Evolutionary conservation across 208 protist genomes (phyloP).

Genomic region (Leptomonas pyrrhocoris): DNA sequence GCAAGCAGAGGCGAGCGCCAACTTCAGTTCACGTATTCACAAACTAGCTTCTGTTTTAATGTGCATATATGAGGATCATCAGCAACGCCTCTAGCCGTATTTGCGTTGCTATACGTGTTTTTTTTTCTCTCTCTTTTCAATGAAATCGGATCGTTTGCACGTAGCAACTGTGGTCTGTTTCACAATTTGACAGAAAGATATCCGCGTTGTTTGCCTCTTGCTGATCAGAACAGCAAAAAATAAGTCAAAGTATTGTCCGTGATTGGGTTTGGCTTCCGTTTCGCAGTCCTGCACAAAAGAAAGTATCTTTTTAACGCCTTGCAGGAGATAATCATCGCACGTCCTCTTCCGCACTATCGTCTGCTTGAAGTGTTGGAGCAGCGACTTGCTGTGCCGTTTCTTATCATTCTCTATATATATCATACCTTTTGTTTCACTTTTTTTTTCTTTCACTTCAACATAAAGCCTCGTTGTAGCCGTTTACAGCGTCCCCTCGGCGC

Average conservation of each 20-base stretch:
- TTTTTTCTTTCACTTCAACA: too few species aligned
- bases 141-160: too few species aligned
- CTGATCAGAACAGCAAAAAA: too few species aligned
- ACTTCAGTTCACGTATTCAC: too few species aligned
- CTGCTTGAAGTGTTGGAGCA: not conserved
- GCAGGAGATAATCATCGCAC: too few species aligned
- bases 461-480: too few species aligned
- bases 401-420: not conserved
- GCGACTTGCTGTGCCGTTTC: not conserved
- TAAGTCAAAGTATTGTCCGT: not conserved
- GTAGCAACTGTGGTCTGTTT: too few species aligned
- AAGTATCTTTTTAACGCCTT: not conserved
- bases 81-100: not conserved
- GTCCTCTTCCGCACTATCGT: not conserved
- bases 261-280: not conserved
- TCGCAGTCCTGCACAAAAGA: not conserved
- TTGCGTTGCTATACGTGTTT: not conserved
- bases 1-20: too few species aligned
- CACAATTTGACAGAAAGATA: too few species aligned
- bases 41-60: not conserved
- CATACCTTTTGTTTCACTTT: too few species aligned
- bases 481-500: too few species aligned
- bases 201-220: too few species aligned
- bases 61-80: not conserved
- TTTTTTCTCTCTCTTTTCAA: not conserved